These are phyloP conservation scores for Picea glauca DNA, from an alignment of 75 land plant species.

Conservation along the genomic window DNA sequence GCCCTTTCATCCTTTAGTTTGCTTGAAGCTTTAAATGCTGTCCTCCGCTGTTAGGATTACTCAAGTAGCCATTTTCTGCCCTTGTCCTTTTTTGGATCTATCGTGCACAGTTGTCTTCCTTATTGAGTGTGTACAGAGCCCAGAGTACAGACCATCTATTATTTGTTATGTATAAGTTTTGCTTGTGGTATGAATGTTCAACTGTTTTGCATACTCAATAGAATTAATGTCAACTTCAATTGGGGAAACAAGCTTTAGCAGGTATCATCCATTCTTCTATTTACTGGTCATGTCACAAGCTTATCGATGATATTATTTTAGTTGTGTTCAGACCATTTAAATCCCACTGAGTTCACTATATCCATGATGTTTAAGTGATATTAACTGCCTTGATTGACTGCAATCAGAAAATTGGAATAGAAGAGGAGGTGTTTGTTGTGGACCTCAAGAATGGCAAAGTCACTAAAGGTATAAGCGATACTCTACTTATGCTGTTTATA, in stretches of 20 bases:
- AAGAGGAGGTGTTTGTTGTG: slow-evolving; percentile 75
- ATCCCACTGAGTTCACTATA: too few species aligned
- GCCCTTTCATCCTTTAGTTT: background rate
- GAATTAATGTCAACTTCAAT: background rate
- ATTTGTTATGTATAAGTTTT: background rate
- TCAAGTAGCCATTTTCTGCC: background rate
- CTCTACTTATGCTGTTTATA: background rate
- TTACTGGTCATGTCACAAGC: background rate
- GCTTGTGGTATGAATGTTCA: background rate
- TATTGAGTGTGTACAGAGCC: background rate
- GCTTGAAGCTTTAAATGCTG: background rate
- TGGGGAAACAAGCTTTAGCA: too few species aligned
- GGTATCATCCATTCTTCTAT: background rate
- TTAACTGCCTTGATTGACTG: background rate
- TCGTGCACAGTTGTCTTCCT: background rate
- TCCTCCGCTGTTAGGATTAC: background rate
- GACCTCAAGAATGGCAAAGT: slow-evolving; percentile 92
- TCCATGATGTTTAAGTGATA: too few species aligned
- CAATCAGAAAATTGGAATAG: slow-evolving; percentile 76
- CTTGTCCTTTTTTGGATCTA: background rate
- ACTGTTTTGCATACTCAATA: background rate
- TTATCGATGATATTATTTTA: background rate
- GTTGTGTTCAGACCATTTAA: too few species aligned
- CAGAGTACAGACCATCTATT: background rate
- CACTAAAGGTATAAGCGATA: slow-evolving; percentile 32